These are phyloP conservation scores for Aspergillus steynii DNA, from an alignment of 495 filamentous ascomycete genomes.

Conservation along the genomic window DNA sequence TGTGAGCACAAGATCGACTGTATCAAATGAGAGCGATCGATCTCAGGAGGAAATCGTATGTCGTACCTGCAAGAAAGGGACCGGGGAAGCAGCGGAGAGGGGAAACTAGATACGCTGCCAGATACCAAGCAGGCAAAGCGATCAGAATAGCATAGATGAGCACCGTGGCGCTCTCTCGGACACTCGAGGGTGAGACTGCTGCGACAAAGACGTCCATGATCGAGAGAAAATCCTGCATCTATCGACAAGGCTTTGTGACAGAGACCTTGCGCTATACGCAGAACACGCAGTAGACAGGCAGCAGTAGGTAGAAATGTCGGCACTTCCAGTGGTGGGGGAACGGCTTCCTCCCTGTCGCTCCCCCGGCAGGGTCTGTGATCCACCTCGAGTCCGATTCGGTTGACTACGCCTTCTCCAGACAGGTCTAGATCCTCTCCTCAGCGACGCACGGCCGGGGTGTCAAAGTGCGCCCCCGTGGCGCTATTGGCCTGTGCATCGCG, in stretches of 20 bases:
- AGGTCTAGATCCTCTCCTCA: neutral
- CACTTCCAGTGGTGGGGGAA: too few species aligned
- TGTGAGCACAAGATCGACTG: neutral
- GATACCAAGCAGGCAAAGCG: conserved; percentile 17
- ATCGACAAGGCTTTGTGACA: neutral
- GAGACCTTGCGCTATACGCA: neutral
- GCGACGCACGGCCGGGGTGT: neutral
- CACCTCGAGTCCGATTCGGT: too few species aligned
- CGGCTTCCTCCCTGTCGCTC: too few species aligned
- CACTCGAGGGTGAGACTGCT: neutral
- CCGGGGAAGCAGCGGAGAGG: conserved; percentile 35
- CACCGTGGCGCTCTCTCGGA: neutral
- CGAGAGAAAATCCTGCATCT: neutral
- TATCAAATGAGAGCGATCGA: neutral
- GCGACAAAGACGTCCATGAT: neutral
- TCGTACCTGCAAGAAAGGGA: conserved; percentile 34
- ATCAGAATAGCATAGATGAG: conserved; percentile 7
- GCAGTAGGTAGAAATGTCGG: too few species aligned
- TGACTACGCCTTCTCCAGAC: too few species aligned
- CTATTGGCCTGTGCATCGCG: neutral
- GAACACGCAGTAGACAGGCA: too few species aligned
- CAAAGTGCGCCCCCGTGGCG: neutral
- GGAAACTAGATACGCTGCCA: conserved; percentile 24
- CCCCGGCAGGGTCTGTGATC: too few species aligned
- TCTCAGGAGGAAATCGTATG: neutral